Percentiles rank a stretch among this genome's conserved stretches.
phyloP scores from a whole-genome alignment of 352 stramenopile species.

The Phytophthora podocarpi region DNA sequence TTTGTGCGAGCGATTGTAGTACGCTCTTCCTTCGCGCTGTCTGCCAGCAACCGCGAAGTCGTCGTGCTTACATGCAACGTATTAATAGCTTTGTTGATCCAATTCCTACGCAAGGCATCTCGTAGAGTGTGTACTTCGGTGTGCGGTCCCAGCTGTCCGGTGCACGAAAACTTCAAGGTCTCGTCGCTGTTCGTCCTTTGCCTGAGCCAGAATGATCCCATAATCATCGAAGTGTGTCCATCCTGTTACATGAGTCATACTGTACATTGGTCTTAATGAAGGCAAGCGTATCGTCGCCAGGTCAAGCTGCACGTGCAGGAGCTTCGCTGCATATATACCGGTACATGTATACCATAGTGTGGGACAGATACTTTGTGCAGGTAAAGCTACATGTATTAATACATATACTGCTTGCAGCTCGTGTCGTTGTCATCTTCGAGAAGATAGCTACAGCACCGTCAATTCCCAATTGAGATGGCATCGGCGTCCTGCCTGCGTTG shows the following conservation, averaged over 20 bases:
- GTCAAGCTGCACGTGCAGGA: too few species aligned
- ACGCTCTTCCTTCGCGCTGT: too few species aligned
- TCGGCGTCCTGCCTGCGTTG: too few species aligned
- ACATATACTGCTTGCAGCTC: too few species aligned
- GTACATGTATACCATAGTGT: too few species aligned
- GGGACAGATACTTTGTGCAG: too few species aligned
- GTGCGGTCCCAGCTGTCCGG: background rate
- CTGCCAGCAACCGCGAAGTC: background rate
- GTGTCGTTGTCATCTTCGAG: background rate
- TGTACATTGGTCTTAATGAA: too few species aligned
- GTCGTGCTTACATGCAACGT: too few species aligned
- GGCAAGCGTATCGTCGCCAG: too few species aligned
- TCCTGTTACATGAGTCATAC: too few species aligned
- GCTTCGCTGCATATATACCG: too few species aligned
- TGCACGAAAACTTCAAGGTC: constrained; percentile 20
- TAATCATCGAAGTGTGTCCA: constrained; percentile 13
- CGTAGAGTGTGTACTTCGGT: constrained; percentile 9
- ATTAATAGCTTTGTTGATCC: background rate
- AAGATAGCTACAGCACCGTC: constrained; percentile 18
- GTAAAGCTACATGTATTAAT: too few species aligned
- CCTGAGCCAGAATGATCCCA: background rate
- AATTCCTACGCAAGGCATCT: background rate
- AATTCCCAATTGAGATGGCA: constrained; percentile 5
- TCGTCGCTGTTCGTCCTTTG: constrained; percentile 7
- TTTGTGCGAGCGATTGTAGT: background rate